Conservation (phyloP, 129 eudicot species). For the Sambucus nigra region DNA sequence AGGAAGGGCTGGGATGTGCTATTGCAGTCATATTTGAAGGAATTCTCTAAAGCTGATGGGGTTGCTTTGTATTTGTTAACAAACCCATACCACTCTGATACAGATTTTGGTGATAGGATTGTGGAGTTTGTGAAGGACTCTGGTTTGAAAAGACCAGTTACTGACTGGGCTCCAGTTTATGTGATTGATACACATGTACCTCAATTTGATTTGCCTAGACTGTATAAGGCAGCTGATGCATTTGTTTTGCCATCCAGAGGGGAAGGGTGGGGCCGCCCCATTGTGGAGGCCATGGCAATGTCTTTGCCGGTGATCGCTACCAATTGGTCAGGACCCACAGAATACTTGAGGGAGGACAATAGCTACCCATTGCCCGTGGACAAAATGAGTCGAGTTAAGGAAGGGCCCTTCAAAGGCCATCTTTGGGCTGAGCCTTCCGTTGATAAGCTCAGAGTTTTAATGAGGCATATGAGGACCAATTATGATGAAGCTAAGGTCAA, state of each 20-base stretch:
- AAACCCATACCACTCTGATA: constrained; percentile 61
- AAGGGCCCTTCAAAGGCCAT: constrained; percentile 79
- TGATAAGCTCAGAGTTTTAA: constrained; percentile 38
- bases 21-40: constrained; percentile 55
- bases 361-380: constrained; percentile 62
- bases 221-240: constrained; percentile 65
- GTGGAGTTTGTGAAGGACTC: constrained; percentile 47
- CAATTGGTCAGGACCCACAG: constrained; percentile 91
- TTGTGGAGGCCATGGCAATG: constrained; percentile 95
- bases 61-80: constrained; percentile 59
- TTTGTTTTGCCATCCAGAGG: constrained; percentile 77
- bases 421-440: constrained; percentile 83
- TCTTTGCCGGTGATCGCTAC: constrained; percentile 66
- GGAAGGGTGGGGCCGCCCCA: constrained; percentile 90
- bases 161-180: constrained; percentile 65
- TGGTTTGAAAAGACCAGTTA: constrained; percentile 36
- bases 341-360: constrained; percentile 57
- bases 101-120: constrained; percentile 62
- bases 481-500: constrained; percentile 50
- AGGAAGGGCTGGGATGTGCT: constrained; percentile 94
- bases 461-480: constrained; percentile 64
- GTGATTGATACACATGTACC: constrained; percentile 63
- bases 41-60: constrained; percentile 36
- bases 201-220: constrained; percentile 56
- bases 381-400: constrained; percentile 60